These are phyloP conservation scores for Lichtheimia ornata DNA, from an alignment of 371 early-diverging fungal species.

Conservation along the genomic window DNA sequence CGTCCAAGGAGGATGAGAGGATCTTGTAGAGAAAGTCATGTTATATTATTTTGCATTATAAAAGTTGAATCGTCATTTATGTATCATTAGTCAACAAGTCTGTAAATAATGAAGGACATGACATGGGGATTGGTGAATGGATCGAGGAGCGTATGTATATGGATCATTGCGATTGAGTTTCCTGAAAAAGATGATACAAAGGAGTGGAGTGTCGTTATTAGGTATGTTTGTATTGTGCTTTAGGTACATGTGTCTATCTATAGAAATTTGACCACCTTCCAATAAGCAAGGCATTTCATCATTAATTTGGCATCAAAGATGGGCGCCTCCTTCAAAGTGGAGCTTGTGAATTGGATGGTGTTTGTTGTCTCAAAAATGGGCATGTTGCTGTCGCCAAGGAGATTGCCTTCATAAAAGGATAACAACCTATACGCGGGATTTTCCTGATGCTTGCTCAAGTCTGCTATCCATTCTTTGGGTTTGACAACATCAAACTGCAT, in stretches of 20 bases:
- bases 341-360: background rate
- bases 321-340: constrained; percentile 1
- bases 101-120: no score
- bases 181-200: no score
- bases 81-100: no score
- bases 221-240: no score
- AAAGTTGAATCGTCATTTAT: background rate
- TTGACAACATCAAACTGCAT: constrained; percentile 29
- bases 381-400: background rate
- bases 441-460: constrained; percentile 22
- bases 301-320: constrained; percentile 9
- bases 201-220: no score
- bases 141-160: no score
- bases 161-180: no score
- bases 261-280: background rate
- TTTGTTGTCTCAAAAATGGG: background rate
- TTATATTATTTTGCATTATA: background rate
- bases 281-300: constrained; percentile 8
- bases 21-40: constrained; percentile 4
- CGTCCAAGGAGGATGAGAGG: constrained; percentile 18
- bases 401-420: constrained; percentile 21
- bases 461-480: constrained; percentile 27
- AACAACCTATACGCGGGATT: constrained; percentile 38
- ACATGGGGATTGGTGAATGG: no score
- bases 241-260: no score